Base-by-base conservation (phyloP, 164 flowering plant genomes). In the Liquidambar formosana region DNA sequence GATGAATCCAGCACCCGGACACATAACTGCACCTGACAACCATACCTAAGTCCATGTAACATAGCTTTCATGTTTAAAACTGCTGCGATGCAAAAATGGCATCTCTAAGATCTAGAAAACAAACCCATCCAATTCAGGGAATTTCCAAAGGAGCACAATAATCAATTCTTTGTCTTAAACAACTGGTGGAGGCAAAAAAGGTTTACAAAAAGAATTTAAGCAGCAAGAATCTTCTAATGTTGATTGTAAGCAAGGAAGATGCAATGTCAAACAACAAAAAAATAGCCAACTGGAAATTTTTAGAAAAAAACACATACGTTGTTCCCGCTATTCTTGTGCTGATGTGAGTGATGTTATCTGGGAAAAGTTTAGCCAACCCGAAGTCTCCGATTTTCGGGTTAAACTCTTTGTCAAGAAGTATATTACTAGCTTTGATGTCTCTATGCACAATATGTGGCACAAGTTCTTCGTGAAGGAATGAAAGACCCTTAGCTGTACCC, bases 241-340 rank as follows among this genome's bases (percentile, higher is more conserved):
- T 25, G 53, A 19, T 45, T 1, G 23, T 59, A 62, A 38, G 11
- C 14, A 28, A 27, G 26, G 21, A 65, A 60, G 41, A 18, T 56
- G 28, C 47, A 65, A 57, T 21, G 5, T 33, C 26, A 38, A 61
- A 59, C 15, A 62, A 65, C 9, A 73, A 44, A 54, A n/a, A 22
- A 52, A 38, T 23, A 38, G 6, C 13, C 10, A 75, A 43, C 22
- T 18, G 14, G 51, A 71, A 61, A n/a, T n/a, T n/a, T n/a, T n/a
- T n/a, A n/a, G n/a, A n/a, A 52, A 71, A 53, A 49, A 66, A 62
- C 28, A 78, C 97, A 45, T 84, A 94, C 98, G 84, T 87, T 53
- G 98, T 94, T 81, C 98, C 98, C 26, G 96, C 93, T 72, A 94
- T 83, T 74, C 87, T 84, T 54, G 98, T 94, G 79, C 89, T 94